phyloP scores from a whole-genome alignment of 306 rosid genomes.

The Rosa persica region DNA sequence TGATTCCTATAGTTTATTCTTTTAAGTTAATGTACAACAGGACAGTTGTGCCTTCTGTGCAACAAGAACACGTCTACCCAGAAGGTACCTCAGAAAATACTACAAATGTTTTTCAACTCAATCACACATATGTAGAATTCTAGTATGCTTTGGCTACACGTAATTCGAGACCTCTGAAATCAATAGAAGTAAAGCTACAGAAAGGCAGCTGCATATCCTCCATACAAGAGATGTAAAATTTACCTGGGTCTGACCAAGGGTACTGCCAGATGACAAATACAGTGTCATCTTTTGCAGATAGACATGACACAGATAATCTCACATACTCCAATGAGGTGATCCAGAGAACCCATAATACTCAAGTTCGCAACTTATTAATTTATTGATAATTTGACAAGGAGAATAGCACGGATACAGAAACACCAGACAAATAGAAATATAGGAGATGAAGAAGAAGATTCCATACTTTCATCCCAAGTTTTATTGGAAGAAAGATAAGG shows the following conservation, averaged over 20 bases:
- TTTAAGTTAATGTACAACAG: not conserved
- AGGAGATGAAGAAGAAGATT: not conserved
- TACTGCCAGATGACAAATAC: not conserved
- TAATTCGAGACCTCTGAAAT: not conserved
- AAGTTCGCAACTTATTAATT: slow-evolving; percentile 9
- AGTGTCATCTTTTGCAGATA: not conserved
- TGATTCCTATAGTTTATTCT: not conserved
- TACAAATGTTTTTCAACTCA: not conserved
- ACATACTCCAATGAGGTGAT: not conserved
- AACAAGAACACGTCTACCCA: slow-evolving; percentile 6
- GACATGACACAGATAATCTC: not conserved
- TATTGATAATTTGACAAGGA: not conserved
- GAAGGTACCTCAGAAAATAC: not conserved
- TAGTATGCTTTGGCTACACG: not conserved
- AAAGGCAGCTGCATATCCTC: not conserved
- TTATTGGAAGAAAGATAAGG: not conserved
- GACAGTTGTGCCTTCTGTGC: not conserved
- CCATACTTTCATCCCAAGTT: not conserved
- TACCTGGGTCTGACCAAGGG: not conserved
- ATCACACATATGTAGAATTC: not conserved
- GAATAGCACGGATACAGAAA: not conserved
- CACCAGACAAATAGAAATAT: not conserved
- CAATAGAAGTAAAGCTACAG: slow-evolving; percentile 1
- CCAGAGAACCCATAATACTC: not conserved
- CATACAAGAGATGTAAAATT: not conserved